These are phyloP conservation scores for Solidago caesia DNA, from an alignment of 129 eudicot species.

Conservation along the genomic window DNA sequence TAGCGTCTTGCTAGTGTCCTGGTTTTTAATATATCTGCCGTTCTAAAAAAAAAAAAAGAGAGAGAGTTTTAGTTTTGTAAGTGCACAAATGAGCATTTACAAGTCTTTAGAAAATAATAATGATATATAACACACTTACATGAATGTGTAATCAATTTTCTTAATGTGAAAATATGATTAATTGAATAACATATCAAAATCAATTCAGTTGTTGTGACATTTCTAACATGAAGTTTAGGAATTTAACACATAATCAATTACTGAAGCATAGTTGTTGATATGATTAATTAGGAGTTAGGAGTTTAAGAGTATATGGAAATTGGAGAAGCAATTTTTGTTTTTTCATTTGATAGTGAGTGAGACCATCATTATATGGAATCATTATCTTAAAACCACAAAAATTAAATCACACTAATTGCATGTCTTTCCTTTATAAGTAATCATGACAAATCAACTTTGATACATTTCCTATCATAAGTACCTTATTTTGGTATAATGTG, in stretches of 20 bases:
- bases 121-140: too few relatives aligned
- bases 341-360: neutral
- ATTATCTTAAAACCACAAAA: slow-evolving; percentile 65
- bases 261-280: neutral
- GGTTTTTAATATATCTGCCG: too few relatives aligned
- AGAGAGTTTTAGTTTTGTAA: too few relatives aligned
- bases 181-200: neutral
- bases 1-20: too few relatives aligned
- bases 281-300: neutral
- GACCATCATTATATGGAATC: slow-evolving; percentile 55
- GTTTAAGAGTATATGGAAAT: neutral
- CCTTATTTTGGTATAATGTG: slow-evolving; percentile 38
- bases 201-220: neutral
- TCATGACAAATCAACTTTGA: slow-evolving; percentile 57
- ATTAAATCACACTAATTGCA: slow-evolving; percentile 49
- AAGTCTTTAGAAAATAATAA: too few relatives aligned
- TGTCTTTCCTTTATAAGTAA: slow-evolving; percentile 49
- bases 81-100: too few relatives aligned
- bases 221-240: too few relatives aligned
- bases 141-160: too few relatives aligned
- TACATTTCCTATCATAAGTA: slow-evolving; percentile 30
- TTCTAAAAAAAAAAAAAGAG: too few relatives aligned
- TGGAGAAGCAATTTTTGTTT: neutral
- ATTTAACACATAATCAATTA: too few relatives aligned
- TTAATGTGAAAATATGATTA: too few relatives aligned